Evolutionary conservation across 2,329 filamentous ascomycete species (phyloP).

Genomic region (Cladobotryum protrusum): DNA sequence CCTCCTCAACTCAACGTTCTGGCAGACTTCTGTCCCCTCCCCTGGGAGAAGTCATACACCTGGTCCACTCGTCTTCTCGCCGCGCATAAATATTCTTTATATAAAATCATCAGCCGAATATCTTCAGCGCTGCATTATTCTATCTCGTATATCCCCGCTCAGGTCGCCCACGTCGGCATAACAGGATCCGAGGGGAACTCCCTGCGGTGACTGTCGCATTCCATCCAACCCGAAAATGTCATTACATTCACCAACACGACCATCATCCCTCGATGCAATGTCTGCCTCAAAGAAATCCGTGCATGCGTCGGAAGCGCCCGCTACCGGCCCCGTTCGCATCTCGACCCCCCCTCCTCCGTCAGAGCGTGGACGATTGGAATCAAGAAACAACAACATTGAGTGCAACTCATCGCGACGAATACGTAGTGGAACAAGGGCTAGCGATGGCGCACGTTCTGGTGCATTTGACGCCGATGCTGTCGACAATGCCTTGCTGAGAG

Average conservation of each 20-base stretch:
- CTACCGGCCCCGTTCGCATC: slow-evolving; percentile 31
- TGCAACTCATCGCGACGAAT: slow-evolving; percentile 24
- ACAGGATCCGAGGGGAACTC: slow-evolving; percentile 1
- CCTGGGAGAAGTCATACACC: background rate
- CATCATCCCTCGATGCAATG: slow-evolving; percentile 22
- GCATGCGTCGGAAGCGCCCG: slow-evolving; percentile 26
- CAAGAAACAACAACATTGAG: slow-evolving; percentile 32
- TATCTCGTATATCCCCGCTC: slow-evolving; percentile 2
- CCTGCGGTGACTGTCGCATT: slow-evolving; percentile 9
- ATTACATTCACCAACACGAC: slow-evolving; percentile 22
- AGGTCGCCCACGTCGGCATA: slow-evolving; percentile 1
- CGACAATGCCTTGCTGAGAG: slow-evolving; percentile 45
- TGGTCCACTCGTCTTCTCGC: background rate
- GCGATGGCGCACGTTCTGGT: slow-evolving; percentile 30
- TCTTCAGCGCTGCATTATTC: slow-evolving; percentile 1
- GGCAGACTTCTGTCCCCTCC: background rate
- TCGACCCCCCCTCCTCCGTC: slow-evolving; percentile 40
- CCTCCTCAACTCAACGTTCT: background rate
- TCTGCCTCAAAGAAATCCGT: slow-evolving; percentile 28
- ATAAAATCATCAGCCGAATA: background rate
- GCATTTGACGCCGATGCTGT: slow-evolving; percentile 44
- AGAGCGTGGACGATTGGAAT: slow-evolving; percentile 38
- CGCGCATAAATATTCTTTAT: background rate
- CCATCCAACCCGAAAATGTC: slow-evolving; percentile 24
- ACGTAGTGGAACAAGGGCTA: slow-evolving; percentile 30